phyloP scores from a whole-genome alignment of 345 rosid species.

The Rhodomyrtus tomentosa region DNA sequence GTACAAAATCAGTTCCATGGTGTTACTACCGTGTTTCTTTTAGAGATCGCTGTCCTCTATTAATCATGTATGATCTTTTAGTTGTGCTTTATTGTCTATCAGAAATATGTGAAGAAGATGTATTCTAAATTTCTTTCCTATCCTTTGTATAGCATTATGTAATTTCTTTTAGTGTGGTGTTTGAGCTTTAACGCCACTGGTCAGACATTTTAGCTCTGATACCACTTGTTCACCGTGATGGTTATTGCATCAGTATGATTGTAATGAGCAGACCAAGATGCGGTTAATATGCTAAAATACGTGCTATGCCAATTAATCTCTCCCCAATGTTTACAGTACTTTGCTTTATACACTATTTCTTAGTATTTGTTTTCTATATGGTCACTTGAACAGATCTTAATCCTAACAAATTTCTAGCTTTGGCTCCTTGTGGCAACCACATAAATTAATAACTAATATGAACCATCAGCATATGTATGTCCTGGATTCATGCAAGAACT shows the following conservation, averaged over 20 bases:
- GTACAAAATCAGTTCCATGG: not conserved
- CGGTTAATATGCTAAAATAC: not conserved
- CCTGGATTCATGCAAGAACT: not conserved
- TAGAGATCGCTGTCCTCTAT: not conserved
- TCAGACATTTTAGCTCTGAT: not conserved
- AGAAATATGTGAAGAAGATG: not conserved
- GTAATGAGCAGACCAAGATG: not conserved
- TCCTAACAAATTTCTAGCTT: not conserved
- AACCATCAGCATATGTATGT: not conserved
- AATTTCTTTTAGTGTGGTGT: not conserved
- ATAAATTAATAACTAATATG: not conserved
- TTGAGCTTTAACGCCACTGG: not conserved
- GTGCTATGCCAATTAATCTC: not conserved
- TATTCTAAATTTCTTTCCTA: not conserved
- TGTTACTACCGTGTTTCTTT: not conserved
- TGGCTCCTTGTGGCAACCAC: not conserved
- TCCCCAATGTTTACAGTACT: not conserved
- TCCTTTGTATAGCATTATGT: not conserved
- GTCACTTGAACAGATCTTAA: not conserved
- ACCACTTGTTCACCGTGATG: not conserved
- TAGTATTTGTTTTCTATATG: not conserved
- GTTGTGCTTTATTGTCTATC: not conserved
- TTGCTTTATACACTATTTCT: not conserved
- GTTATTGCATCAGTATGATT: not conserved
- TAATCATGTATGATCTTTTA: not conserved